A percentile compares a stretch with the other conserved stretches of the same genome.
phyloP scores from a whole-genome alignment of 257 asterid genomes.

The Linaria vulgaris region DNA sequence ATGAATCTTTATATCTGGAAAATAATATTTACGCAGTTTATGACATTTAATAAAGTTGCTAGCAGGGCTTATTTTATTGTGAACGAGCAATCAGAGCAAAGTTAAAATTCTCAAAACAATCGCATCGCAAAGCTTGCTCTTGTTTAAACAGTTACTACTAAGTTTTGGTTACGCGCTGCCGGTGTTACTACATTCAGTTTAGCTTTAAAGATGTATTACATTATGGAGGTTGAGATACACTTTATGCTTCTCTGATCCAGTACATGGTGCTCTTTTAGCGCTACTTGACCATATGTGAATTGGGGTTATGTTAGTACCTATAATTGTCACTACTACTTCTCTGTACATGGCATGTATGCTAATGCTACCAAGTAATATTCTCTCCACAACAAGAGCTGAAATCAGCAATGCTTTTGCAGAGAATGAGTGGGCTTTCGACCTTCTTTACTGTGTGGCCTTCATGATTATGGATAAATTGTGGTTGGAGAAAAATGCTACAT shows the following conservation, averaged over 20 bases:
- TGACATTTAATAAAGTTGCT: background rate
- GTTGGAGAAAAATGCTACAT: slow-evolving; percentile 72
- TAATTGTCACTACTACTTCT: background rate
- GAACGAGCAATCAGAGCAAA: too few relatives aligned
- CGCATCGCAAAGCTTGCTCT: too few relatives aligned
- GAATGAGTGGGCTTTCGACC: slow-evolving; percentile 82
- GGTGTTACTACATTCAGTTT: background rate
- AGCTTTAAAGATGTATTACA: background rate
- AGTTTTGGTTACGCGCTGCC: background rate
- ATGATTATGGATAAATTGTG: slow-evolving; percentile 85
- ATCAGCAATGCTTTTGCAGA: slow-evolving; percentile 44
- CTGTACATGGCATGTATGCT: background rate
- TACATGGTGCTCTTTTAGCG: background rate
- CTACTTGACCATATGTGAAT: background rate
- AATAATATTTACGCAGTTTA: background rate
- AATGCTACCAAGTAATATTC: background rate
- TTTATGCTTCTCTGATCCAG: too few relatives aligned
- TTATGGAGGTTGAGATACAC: background rate
- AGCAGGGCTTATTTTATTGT: too few relatives aligned
- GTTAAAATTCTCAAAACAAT: too few relatives aligned
- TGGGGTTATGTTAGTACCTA: background rate
- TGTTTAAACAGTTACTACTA: background rate
- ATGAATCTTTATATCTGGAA: background rate
- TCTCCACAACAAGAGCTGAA: background rate
- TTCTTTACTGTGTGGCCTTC: slow-evolving; percentile 75